Conservation (phyloP, 352 stramenopile species). For the Globisporangium cylindrosporum region DNA sequence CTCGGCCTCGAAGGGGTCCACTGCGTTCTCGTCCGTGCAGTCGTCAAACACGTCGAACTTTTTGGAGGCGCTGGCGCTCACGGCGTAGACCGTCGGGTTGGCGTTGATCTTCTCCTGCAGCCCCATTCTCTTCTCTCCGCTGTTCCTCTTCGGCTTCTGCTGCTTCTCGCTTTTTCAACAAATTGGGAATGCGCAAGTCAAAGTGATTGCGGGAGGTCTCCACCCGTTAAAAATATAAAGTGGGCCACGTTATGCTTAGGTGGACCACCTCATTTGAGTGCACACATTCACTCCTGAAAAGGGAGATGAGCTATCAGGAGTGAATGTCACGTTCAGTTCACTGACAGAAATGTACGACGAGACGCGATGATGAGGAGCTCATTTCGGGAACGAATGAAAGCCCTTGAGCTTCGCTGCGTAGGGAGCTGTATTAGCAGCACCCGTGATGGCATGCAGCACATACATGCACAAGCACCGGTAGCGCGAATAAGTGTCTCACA, state of each 20-base stretch:
- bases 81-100: constrained; percentile 85
- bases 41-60: constrained; percentile 65
- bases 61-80: constrained; percentile 46
- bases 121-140: not conserved
- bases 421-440: too few species aligned
- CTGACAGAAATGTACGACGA: not conserved
- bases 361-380: not conserved
- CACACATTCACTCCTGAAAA: not conserved
- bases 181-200: not conserved
- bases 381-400: not conserved
- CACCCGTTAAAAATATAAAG: not conserved
- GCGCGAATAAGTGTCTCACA: not conserved
- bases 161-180: constrained; percentile 6
- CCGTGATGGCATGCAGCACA: not conserved
- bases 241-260: not conserved
- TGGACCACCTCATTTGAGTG: not conserved
- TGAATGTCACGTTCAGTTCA: not conserved
- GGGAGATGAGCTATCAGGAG: not conserved
- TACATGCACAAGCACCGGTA: not conserved
- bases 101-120: constrained; percentile 81
- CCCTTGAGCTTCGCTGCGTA: not conserved
- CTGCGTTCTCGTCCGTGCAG: constrained; percentile 52
- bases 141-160: not conserved
- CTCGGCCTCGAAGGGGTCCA: constrained; percentile 78
- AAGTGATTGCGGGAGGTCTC: not conserved